Conservation (phyloP, 805 yeast genomes). For the Ogataea paraovalis region DNA sequence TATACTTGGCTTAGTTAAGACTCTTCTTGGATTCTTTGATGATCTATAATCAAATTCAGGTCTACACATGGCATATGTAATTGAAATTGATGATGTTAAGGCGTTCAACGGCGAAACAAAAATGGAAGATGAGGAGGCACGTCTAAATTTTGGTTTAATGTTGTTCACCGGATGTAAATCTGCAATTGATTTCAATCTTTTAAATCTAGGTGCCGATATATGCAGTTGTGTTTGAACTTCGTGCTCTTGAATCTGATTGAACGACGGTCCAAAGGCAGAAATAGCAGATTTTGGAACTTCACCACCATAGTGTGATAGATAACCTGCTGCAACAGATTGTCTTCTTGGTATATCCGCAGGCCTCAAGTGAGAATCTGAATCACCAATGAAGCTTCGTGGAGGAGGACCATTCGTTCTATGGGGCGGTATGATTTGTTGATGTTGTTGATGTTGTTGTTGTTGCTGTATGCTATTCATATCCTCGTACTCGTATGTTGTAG, state of each 20-base stretch:
- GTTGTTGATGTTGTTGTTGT: constrained; percentile 8
- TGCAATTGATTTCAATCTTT: constrained; percentile 36
- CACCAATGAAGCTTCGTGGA: constrained; percentile 14
- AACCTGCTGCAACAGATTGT: constrained; percentile 30
- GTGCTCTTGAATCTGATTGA: constrained; percentile 4
- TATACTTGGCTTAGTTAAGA: constrained; percentile 87
- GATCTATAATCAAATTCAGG: constrained; percentile 80
- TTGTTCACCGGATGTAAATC: constrained; percentile 62
- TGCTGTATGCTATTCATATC: constrained; percentile 1
- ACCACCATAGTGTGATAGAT: constrained; percentile 10
- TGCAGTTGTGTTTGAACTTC: constrained; percentile 1
- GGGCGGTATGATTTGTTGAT: constrained; percentile 30
- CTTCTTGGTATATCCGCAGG: constrained; percentile 21
- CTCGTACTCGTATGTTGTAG: constrained; percentile 27
- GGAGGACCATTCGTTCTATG: constrained; percentile 30
- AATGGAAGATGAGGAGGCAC: constrained; percentile 61
- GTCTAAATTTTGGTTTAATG: constrained; percentile 61
- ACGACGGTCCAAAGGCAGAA: constrained; percentile 5
- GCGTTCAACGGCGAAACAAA: constrained; percentile 79
- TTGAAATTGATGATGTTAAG: constrained; percentile 68
- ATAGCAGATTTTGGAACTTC: constrained; percentile 13
- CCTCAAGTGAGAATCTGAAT: constrained; percentile 11
- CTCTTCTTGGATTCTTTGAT: constrained; percentile 85
- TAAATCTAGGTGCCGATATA: constrained; percentile 44
- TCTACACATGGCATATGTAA: constrained; percentile 81